Evolutionary conservation across 352 stramenopile genomes (phyloP), one percentile per base, ranked within the genome.

Genomic region (Pythium scleroteichum): DNA sequence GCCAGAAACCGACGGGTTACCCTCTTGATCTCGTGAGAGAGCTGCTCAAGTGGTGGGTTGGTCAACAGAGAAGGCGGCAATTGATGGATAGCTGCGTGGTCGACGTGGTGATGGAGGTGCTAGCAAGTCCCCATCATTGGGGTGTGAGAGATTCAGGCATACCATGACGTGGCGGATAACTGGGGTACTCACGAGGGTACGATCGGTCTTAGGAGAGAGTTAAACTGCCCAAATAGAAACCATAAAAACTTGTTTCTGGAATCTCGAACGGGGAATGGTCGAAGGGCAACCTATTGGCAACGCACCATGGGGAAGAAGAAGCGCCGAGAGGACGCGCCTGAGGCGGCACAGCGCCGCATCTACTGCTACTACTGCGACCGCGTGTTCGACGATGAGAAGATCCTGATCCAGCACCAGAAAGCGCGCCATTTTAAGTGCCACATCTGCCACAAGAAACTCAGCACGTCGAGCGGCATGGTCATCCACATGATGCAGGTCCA

Each of bases 321-420:
- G 68, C 79, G 81, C n/a, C 72, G 73, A 27, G 78, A 89, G 14
- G 83, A 93, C 35, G 78, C 48, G n/a, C 66, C 53, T 27, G 71
- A 20, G 70, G 75, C 55, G 64, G 64, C 72, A 49, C 64, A 60
- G 48, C 68, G 75, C 27, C 87, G 84, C 55, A 94, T 96, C 66
- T 96, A 82, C 72, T 97, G 91, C 78, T 97, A 96, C 73, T 97
- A 97, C 77, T 97, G 91, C 71, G 90, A 97, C 59, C 80, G 91
- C 45, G 77, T 85, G 44, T 97, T 97, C 45, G 87, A 96, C 23
- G 86, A 97, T 66, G 91, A 97, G 69, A 94, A 94, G 61, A 82
- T 94, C 23, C 59, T 97, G 48, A 96, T 97, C 60, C 83, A 96
- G 76, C 91, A 97, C 69, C 91, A 97, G 74, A 97, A 97, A 66